Conservation (phyloP, 306 rosid species). For the Cyamopsis tetragonoloba region DNA sequence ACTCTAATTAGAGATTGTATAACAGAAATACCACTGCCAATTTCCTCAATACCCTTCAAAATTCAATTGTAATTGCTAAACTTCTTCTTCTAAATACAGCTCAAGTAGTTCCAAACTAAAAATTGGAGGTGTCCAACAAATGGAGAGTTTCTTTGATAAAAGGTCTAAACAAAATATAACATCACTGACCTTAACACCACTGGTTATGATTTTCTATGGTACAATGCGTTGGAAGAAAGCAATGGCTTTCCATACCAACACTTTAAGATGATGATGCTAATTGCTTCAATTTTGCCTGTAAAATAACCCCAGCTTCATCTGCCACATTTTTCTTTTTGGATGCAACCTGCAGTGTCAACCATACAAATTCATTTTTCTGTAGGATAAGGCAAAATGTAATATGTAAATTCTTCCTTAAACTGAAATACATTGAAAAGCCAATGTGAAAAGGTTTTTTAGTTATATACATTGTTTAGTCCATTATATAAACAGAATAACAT, state of each 20-base stretch:
- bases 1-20: not conserved
- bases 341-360: slow-evolving; percentile 64
- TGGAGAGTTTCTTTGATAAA: not conserved
- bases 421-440: not conserved
- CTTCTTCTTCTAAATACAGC: slow-evolving; percentile 18
- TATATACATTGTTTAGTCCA: not conserved
- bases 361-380: slow-evolving; percentile 5
- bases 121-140: not conserved
- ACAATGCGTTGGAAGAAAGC: slow-evolving; percentile 20
- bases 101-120: slow-evolving; percentile 1
- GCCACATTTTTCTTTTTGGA: slow-evolving; percentile 74
- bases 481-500: not conserved
- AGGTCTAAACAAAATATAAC: slow-evolving; percentile 7
- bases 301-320: slow-evolving; percentile 59
- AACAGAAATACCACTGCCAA: not conserved
- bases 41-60: not conserved
- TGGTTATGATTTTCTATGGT: slow-evolving; percentile 20
- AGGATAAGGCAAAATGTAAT: not conserved
- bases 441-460: not conserved
- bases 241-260: slow-evolving; percentile 17
- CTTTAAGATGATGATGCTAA: slow-evolving; percentile 46
- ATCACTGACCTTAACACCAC: slow-evolving; percentile 22
- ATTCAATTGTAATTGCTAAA: not conserved
- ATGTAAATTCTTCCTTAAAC: not conserved
- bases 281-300: slow-evolving; percentile 82